phyloP scores from a whole-genome alignment of 306 rosid species.

The Vicia villosa region DNA sequence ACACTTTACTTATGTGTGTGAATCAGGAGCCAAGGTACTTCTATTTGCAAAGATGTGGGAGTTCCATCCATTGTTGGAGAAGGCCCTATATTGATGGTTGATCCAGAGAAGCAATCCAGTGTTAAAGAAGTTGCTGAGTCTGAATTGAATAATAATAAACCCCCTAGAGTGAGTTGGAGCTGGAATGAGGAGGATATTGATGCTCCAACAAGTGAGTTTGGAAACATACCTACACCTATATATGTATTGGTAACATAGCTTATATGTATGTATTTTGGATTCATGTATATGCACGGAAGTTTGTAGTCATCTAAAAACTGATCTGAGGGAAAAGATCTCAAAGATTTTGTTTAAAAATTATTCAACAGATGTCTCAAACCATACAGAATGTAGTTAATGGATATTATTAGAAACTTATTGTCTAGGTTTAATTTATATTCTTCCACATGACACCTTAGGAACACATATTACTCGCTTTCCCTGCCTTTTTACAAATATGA shows the following conservation, averaged over 20 bases:
- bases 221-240: conserved; percentile 8
- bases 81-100: conserved; percentile 34
- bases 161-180: conserved; percentile 43
- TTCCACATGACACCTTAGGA: not conserved
- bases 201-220: conserved; percentile 84
- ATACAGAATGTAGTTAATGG: not conserved
- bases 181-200: conserved; percentile 74
- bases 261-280: conserved; percentile 13
- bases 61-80: conserved; percentile 46
- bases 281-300: not conserved
- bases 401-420: not conserved
- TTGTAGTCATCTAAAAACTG: conserved; percentile 20
- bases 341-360: conserved; percentile 10
- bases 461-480: not conserved
- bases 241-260: not conserved
- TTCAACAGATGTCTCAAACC: conserved; percentile 12
- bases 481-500: not conserved
- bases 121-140: conserved; percentile 42
- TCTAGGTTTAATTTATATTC: not conserved
- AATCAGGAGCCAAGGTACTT: conserved; percentile 52
- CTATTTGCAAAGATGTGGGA: conserved; percentile 40
- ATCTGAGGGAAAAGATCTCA: not conserved
- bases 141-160: conserved; percentile 40
- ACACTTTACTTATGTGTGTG: conserved; percentile 31
- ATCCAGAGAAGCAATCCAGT: conserved; percentile 43